Conservation (phyloP, 2,329 filamentous ascomycete genomes). For the Cordyceps cicadae region DNA sequence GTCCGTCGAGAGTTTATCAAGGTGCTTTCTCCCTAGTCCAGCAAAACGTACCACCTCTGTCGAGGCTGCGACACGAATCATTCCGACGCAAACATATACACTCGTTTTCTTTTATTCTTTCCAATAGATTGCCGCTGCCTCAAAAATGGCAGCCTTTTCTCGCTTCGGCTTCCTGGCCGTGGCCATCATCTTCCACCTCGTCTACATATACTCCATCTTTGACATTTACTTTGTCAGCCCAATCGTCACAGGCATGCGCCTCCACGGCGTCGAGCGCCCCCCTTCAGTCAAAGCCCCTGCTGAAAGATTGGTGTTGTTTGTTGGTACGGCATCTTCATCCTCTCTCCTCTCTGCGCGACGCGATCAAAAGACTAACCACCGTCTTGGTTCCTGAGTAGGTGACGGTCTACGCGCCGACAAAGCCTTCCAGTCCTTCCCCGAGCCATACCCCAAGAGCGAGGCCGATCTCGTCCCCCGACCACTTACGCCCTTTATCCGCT, state of each 20-base stretch:
- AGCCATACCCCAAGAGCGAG: constrained; percentile 65
- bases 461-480: constrained; percentile 65
- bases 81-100: neutral
- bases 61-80: neutral
- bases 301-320: constrained; percentile 83
- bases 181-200: constrained; percentile 83
- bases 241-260: constrained; percentile 89
- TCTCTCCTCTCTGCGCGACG: neutral
- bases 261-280: constrained; percentile 62
- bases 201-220: constrained; percentile 94
- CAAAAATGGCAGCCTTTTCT: constrained; percentile 44
- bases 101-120: neutral
- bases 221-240: constrained; percentile 98
- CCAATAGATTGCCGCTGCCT: neutral
- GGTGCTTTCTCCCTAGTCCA: neutral
- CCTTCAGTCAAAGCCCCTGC: constrained; percentile 62
- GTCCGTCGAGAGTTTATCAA: constrained; percentile 11
- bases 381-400: constrained; percentile 36
- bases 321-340: constrained; percentile 49
- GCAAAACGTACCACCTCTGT: neutral
- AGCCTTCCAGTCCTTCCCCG: constrained; percentile 86
- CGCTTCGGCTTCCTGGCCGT: constrained; percentile 80
- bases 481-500: constrained; percentile 85
- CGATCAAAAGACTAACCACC: constrained; percentile 4
- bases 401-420: constrained; percentile 96